phyloP scores from a whole-genome alignment of 306 rosid genomes.

The Astragalus membranaceus region DNA sequence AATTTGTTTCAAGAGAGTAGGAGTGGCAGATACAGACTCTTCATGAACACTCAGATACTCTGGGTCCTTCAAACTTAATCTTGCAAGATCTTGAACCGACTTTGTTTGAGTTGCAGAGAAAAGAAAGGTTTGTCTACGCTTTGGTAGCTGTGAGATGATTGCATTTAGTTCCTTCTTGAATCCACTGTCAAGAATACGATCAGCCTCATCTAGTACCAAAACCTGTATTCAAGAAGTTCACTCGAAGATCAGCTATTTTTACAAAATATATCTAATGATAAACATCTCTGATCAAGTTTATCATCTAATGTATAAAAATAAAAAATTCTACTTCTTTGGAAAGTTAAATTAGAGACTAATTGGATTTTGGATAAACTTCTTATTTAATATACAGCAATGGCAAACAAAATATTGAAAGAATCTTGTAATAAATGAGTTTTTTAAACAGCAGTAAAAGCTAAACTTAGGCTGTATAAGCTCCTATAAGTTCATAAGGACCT shows the following conservation, averaged over 20 bases:
- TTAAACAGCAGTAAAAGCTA: background rate
- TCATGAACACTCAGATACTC: constrained; percentile 91
- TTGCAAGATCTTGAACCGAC: constrained; percentile 80
- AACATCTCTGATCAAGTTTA: background rate
- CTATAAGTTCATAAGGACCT: background rate
- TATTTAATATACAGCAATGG: background rate
- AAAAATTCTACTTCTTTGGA: background rate
- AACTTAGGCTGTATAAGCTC: background rate
- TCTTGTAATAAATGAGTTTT: background rate
- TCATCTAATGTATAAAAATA: background rate
- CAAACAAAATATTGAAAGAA: background rate
- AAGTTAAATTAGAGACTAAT: background rate
- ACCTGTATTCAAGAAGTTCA: constrained; percentile 55
- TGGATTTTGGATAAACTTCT: background rate
- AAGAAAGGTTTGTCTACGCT: constrained; percentile 77
- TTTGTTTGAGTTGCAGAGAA: constrained; percentile 95
- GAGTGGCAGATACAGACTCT: constrained; percentile 80
- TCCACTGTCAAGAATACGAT: constrained; percentile 76
- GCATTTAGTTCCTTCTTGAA: constrained; percentile 76
- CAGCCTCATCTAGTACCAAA: constrained; percentile 94
- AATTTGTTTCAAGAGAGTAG: constrained; percentile 65
- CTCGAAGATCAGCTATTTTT: constrained; percentile 26
- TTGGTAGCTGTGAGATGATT: constrained; percentile 82
- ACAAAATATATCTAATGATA: background rate
- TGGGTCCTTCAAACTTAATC: constrained; percentile 95